A percentile compares a stretch with the other conserved stretches of the same genome.
Evolutionary conservation across 495 filamentous ascomycete genomes (phyloP).

Genomic region (Lindgomyces ingoldianus): DNA sequence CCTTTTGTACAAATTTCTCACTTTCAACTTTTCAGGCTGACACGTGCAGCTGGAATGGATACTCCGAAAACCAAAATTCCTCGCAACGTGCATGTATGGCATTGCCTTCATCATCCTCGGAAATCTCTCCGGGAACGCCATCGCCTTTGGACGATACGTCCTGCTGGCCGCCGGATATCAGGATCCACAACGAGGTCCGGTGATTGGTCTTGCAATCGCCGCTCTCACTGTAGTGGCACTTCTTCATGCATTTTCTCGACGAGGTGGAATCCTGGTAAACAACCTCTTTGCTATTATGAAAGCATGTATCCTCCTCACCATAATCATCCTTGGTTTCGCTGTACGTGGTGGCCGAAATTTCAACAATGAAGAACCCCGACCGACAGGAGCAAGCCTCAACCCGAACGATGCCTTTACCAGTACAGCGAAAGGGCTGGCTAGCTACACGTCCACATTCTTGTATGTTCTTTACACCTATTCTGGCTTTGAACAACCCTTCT

Average conservation of each 20-base stretch:
- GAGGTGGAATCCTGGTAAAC: slow-evolving; percentile 53
- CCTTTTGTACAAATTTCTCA: not conserved
- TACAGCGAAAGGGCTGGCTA: slow-evolving; percentile 32
- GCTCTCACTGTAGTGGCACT: too few species aligned
- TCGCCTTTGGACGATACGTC: slow-evolving; percentile 71
- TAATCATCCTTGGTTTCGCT: slow-evolving; percentile 41
- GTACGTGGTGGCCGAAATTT: slow-evolving; percentile 60
- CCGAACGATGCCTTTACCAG: slow-evolving; percentile 51
- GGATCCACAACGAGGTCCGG: slow-evolving; percentile 42
- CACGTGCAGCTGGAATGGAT: slow-evolving; percentile 60
- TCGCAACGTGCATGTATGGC: slow-evolving; percentile 64
- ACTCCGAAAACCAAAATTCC: slow-evolving; percentile 63
- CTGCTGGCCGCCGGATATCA: slow-evolving; percentile 44
- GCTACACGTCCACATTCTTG: slow-evolving; percentile 52
- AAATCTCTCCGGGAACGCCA: slow-evolving; percentile 56
- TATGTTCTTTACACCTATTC: slow-evolving; percentile 70
- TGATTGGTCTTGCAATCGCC: slow-evolving; percentile 46
- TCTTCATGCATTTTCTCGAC: slow-evolving; percentile 53
- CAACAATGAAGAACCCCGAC: slow-evolving; percentile 57
- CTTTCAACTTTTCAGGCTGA: not conserved
- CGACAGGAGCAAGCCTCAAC: too few species aligned
- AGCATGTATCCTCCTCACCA: slow-evolving; percentile 47
- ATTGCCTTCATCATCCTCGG: slow-evolving; percentile 59
- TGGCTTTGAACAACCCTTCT: slow-evolving; percentile 65
- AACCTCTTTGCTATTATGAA: slow-evolving; percentile 56